Base-by-base conservation (phyloP, 306 rosid species). In the Pyrus pyrifolia region DNA sequence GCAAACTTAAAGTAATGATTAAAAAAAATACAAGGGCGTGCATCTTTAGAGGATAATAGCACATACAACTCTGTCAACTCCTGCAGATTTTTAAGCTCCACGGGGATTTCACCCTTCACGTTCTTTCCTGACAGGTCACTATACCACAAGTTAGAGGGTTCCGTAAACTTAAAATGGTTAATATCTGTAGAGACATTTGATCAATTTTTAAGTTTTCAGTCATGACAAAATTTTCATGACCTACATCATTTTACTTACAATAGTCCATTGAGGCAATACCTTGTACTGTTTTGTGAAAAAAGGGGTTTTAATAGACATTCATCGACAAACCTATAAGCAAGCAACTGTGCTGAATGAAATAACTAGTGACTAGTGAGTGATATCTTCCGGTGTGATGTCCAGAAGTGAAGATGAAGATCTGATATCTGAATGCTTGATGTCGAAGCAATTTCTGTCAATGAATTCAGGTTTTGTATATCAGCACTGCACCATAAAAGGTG, bases 41-140 rank as follows among this genome's bases (percentile, higher is more conserved):
- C 59, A 27, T 21, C 23, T 69, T 44, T 38, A 42, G 38, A 29
- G 70, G 76, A 78, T 73, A 72, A 61, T 76, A 78, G 72, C 29
- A 86, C 99, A 88, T 86, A 92, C 99, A 95, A 74, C 67, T 95
- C 99, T 62, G 81, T 83, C 76, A 95, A 81, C 33, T 80, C 86
- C 57, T 88, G 93, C 97, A 95, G 82, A 78, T 83, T 77, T 81
- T 88, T 88, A 65, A 95, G 85, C 84, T 87, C 91, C 6, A 42
- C 11, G 11, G 97, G 97, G 74, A 95, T 89, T 88, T 79, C 91
- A 42, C 99, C 97, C 13, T 78, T 81, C 78, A 87, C 11, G 46
- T 86, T 90, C 82, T 83, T 85, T 77, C 90, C 80, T 67, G 99
- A 88, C 60, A 95, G 85, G 68, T 83, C 79, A 73, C 99, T 95